These are phyloP conservation scores for Aquilaria yunnanensis DNA, from an alignment of 345 rosid genomes.

Conservation along the genomic window DNA sequence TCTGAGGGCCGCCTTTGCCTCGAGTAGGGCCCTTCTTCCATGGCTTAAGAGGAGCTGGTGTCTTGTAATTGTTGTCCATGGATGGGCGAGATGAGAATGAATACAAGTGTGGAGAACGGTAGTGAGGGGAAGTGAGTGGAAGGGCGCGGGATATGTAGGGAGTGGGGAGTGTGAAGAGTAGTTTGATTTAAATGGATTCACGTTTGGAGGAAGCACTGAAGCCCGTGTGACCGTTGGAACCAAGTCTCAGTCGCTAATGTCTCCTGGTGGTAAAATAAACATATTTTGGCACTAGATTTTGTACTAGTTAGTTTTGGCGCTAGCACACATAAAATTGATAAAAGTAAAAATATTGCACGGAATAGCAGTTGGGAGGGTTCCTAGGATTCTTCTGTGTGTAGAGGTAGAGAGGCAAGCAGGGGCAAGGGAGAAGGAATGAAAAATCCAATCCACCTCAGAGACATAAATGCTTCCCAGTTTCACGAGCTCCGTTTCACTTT, in stretches of 20 bases:
- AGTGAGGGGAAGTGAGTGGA: slow-evolving; percentile 14
- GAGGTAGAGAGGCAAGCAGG: too few species aligned
- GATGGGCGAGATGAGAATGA: neutral
- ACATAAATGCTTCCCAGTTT: too few species aligned
- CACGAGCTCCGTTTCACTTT: too few species aligned
- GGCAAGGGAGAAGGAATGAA: too few species aligned
- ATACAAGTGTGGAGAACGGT: neutral
- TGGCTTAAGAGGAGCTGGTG: slow-evolving; percentile 63
- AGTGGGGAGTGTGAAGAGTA: slow-evolving; percentile 14
- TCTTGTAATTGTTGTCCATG: slow-evolving; percentile 43
- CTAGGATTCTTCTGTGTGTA: too few species aligned
- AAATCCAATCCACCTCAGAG: too few species aligned
- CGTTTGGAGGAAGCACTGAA: slow-evolving; percentile 27
- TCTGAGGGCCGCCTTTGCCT: slow-evolving; percentile 93
- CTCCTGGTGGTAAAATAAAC: slow-evolving; percentile 10
- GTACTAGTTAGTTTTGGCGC: neutral
- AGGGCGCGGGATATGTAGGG: slow-evolving; percentile 41
- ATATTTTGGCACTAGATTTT: neutral
- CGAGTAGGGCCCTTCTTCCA: slow-evolving; percentile 94
- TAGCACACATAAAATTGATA: neutral
- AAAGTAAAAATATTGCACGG: neutral
- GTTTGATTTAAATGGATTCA: slow-evolving; percentile 51
- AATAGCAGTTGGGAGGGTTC: too few species aligned
- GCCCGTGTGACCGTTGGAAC: slow-evolving; percentile 52
- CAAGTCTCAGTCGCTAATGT: slow-evolving; percentile 6